Conservation (phyloP, 1,284 basidiomycete species). For the Malassezia cuniculi region DNA sequence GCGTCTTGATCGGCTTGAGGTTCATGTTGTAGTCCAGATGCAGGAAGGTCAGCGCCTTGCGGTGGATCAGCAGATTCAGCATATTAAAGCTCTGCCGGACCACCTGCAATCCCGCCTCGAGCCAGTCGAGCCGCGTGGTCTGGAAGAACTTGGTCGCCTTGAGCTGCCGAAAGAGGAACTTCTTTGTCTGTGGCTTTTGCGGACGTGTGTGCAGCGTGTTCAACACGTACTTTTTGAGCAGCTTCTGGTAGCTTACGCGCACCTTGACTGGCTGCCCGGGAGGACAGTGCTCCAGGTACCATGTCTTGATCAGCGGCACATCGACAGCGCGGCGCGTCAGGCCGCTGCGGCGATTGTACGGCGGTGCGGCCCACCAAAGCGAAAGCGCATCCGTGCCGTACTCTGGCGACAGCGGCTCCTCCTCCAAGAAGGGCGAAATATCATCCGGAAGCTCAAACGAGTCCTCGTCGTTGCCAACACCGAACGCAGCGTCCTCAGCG, state of each 20-base stretch:
- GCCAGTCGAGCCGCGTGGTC: conserved; percentile 93
- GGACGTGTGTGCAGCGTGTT: conserved; percentile 78
- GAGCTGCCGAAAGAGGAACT: conserved; percentile 85
- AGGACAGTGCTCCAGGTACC: conserved; percentile 89
- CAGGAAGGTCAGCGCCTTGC: conserved; percentile 92
- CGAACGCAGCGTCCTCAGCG: conserved; percentile 85
- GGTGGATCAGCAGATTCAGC: conserved; percentile 95
- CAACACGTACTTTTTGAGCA: conserved; percentile 87
- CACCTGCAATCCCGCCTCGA: conserved; percentile 95
- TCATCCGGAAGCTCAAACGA: conserved; percentile 75
- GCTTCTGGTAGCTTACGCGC: conserved; percentile 96
- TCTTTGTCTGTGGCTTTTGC: conserved; percentile 95
- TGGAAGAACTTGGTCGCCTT: conserved; percentile 99
- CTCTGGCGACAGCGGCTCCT: conserved; percentile 73
- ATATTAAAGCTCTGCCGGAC: conserved; percentile 98
- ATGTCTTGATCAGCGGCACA: conserved; percentile 87
- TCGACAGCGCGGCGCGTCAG: conserved; percentile 87
- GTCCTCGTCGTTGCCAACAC: conserved; percentile 66
- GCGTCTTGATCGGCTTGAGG: conserved; percentile 91
- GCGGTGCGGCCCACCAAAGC: conserved; percentile 96
- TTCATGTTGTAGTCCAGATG: conserved; percentile 91
- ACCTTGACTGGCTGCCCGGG: conserved; percentile 93
- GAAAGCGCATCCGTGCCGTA: conserved; percentile 91
- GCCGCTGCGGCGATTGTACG: conserved; percentile 83
- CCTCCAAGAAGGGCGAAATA: conserved; percentile 68